Conservation (phyloP, 2,329 filamentous ascomycete genomes). For the Boeremia lycopersici region DNA sequence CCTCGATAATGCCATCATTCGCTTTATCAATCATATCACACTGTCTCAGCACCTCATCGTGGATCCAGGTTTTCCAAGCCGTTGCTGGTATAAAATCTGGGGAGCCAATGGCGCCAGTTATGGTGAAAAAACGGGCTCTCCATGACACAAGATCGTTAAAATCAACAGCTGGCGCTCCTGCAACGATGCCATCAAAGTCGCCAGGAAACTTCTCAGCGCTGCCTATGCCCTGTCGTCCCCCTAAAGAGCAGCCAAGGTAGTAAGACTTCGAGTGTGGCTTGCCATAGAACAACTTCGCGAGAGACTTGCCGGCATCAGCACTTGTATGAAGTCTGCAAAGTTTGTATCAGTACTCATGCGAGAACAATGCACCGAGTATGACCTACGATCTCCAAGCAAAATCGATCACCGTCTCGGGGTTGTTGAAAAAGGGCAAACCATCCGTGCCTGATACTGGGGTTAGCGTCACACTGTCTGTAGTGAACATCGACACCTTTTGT, state of each 20-base stretch:
- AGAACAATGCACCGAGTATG: no score
- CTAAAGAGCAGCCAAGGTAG: constrained; percentile 44
- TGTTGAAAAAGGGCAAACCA: constrained; percentile 52
- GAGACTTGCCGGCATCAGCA: constrained; percentile 46
- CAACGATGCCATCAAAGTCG: constrained; percentile 46
- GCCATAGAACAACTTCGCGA: constrained; percentile 48
- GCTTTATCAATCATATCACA: constrained; percentile 58
- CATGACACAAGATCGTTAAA: constrained; percentile 40
- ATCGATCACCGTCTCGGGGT: constrained; percentile 55
- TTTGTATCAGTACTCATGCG: neutral
- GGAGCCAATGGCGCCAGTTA: constrained; percentile 28
- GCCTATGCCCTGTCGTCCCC: constrained; percentile 42
- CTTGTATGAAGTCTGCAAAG: constrained; percentile 45
- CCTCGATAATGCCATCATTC: constrained; percentile 55
- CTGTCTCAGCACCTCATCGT: constrained; percentile 53
- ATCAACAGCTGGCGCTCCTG: constrained; percentile 38
- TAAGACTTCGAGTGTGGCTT: constrained; percentile 46
- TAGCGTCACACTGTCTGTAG: neutral
- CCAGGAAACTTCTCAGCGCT: constrained; percentile 36
- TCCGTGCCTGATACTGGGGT: neutral
- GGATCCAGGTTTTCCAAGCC: constrained; percentile 44
- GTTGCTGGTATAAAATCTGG: constrained; percentile 29
- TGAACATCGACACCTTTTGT: constrained; percentile 26
- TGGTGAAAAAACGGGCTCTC: constrained; percentile 40
- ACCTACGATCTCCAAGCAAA: constrained; percentile 53